A percentile compares a stretch with the other conserved stretches of the same genome.
Evolutionary conservation across 139 green algal genomes (phyloP).

Genomic region (Coelastrella sp.): DNA sequence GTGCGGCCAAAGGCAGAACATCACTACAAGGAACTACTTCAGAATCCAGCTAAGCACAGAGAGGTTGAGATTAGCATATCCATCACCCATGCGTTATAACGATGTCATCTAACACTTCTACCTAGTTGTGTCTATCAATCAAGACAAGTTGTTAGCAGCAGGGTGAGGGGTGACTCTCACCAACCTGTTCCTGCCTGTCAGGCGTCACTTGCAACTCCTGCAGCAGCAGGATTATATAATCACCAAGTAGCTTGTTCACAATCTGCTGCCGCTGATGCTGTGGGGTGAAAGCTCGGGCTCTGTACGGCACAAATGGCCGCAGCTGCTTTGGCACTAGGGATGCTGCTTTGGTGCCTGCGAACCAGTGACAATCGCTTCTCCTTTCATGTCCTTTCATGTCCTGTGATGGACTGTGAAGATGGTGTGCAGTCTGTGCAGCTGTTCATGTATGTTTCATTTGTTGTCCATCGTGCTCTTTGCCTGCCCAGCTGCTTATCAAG

Average conservation of each 20-base stretch:
- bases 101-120: too few species aligned
- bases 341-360: not conserved
- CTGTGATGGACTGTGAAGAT: too few species aligned
- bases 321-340: not conserved
- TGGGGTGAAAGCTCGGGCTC: not conserved
- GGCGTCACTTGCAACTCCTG: constrained; percentile 14
- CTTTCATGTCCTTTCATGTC: too few species aligned
- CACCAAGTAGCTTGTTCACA: constrained; percentile 28
- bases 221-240: constrained; percentile 29
- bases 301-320: constrained; percentile 20
- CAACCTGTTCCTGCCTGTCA: constrained; percentile 8
- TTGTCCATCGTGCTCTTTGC: too few species aligned
- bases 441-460: too few species aligned
- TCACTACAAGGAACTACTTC: too few species aligned
- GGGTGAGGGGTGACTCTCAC: not conserved
- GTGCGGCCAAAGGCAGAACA: too few species aligned
- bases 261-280: constrained; percentile 30
- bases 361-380: not conserved
- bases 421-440: too few species aligned
- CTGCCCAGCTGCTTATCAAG: too few species aligned
- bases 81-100: too few species aligned
- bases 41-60: too few species aligned
- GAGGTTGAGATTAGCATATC: too few species aligned
- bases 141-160: not conserved
- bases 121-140: not conserved